Base-by-base conservation (phyloP, 2,329 filamentous ascomycete species). In the Paracoccidioides brasiliensis region DNA sequence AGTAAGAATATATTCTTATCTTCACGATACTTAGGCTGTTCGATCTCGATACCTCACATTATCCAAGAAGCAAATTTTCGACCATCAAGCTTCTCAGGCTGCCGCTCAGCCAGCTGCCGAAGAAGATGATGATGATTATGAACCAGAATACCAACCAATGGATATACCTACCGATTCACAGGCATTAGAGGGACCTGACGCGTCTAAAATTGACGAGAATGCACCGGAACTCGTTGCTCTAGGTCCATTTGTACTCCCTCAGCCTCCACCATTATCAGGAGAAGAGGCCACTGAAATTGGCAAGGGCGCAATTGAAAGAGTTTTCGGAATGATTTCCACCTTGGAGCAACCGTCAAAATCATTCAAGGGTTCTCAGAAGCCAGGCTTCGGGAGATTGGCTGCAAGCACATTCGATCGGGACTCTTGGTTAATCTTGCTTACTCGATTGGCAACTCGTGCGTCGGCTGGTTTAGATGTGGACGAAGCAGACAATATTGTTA, bases 61-160 rank as follows among this genome's bases (percentile, higher is more conserved):
- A 15, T 68, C 63, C 40, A 68, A 67, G 59, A 67, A 69, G 32
- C 70, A 72, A 58, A 66, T 64, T 22, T 61, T 58, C 45, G 59
- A 61, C 41, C 43, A 57, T 60, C 61, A 61, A 32, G 15, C 12
- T 6, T 41, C 49, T 58, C 57, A 69, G 62, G 61, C 69, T 58
- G 55, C 63, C 60, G 61, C 68, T 61, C 63, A 38, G 37, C 49
- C 40, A n/a, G 44, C 6, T 8, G 64, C 63, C 3, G 70, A 69
- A 49, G 83, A 85, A 7, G 90, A 95, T 44, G 90, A 95, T 22
- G 89, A 95, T 61, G 88, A 95, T 63, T 96, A 96, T 65, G 91
- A 96, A 64, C 90, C 91, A 0, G 87, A 94, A 65, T 90, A 89
- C 62, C 82, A 85, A 57, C 80, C 85, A 7, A 81, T 83, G 40